These are phyloP conservation scores for Cyberlindnera sargentensis DNA, from an alignment of 805 yeast species.

Conservation along the genomic window DNA sequence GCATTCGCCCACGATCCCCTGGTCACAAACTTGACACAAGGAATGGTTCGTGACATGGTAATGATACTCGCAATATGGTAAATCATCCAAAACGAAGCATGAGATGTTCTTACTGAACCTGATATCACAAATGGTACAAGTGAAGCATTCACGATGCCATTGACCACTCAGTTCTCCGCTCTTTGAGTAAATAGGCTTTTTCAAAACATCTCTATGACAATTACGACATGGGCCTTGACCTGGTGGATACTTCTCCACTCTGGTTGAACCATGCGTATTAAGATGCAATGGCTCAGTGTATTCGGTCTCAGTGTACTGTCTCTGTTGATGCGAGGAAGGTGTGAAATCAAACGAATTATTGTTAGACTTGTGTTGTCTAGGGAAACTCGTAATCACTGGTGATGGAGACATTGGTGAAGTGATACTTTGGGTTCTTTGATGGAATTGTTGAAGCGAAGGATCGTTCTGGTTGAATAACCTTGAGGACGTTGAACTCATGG, in stretches of 20 bases:
- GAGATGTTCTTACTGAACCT: constrained; percentile 52
- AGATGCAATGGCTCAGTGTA: background rate
- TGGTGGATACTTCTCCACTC: constrained; percentile 31
- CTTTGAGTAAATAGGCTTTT: constrained; percentile 75
- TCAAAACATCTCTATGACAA: constrained; percentile 49
- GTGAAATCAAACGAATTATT: constrained; percentile 7
- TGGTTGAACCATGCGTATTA: background rate
- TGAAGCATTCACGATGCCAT: constrained; percentile 89
- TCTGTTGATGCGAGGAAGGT: background rate
- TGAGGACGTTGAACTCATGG: constrained; percentile 5
- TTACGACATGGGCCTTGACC: constrained; percentile 81
- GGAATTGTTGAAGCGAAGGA: background rate
- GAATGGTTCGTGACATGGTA: constrained; percentile 72
- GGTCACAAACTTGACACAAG: constrained; percentile 60
- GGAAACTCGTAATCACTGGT: too few relatives aligned
- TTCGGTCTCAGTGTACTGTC: background rate
- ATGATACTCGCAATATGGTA: constrained; percentile 77
- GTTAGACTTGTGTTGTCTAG: background rate
- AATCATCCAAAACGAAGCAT: constrained; percentile 71
- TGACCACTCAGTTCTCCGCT: constrained; percentile 80
- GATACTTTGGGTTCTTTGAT: too few relatives aligned
- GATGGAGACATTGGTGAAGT: background rate
- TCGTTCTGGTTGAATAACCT: background rate
- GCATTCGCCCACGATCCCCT: constrained; percentile 87
- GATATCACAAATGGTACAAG: constrained; percentile 54